Evolutionary conservation across 176 grass and related monocot genomes (phyloP).

Genomic region (Rhipidocladum racemiflorum): DNA sequence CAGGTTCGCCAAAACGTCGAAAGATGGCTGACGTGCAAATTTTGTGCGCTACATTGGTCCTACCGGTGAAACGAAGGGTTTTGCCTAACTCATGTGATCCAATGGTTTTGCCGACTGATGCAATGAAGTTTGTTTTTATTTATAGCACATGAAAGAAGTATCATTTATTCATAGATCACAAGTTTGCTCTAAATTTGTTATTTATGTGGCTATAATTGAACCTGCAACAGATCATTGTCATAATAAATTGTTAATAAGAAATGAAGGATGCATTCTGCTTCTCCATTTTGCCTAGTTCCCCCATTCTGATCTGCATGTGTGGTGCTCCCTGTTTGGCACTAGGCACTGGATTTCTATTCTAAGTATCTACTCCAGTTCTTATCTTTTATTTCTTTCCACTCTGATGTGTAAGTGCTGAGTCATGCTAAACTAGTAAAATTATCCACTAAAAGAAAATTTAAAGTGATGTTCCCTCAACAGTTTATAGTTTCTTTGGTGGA

Average conservation of each 20-base stretch:
- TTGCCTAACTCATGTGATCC: neutral
- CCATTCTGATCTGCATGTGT: neutral
- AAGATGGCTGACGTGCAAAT: conserved; percentile 14
- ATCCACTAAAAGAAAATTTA: neutral
- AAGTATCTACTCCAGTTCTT: neutral
- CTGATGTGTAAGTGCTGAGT: neutral
- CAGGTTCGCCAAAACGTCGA: neutral
- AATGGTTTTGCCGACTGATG: neutral
- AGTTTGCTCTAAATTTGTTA: neutral
- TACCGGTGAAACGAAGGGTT: neutral
- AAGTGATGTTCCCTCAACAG: neutral
- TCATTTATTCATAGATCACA: conserved; percentile 19
- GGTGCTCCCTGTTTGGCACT: neutral
- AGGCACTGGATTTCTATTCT: neutral
- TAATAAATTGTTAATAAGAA: neutral
- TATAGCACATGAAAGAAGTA: neutral
- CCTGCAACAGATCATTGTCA: neutral
- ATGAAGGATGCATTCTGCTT: neutral
- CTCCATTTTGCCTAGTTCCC: neutral
- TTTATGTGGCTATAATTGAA: neutral
- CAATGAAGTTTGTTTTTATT: conserved; percentile 7
- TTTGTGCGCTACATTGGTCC: conserved; percentile 6
- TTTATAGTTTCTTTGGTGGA: neutral
- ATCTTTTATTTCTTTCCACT: neutral
- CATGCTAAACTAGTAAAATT: neutral